A percentile compares a stretch with the other conserved stretches of the same genome.
Conservation (phyloP, 768 basidiomycete genomes). For the Rhodocollybia butyracea region DNA sequence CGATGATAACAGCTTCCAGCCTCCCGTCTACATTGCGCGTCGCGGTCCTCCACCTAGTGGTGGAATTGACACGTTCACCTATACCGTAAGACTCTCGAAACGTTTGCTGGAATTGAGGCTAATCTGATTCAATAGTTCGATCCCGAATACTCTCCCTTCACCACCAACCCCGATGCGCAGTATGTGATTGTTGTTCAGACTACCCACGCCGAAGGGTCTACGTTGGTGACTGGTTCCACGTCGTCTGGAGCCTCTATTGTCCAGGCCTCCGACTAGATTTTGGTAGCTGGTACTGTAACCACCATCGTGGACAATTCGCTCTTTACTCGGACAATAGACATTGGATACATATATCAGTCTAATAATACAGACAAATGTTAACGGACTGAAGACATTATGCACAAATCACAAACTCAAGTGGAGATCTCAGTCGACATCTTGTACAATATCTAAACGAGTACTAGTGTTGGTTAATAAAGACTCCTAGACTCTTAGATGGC, state of each 20-base stretch:
- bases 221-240: background rate
- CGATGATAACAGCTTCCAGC: background rate
- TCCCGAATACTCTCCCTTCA: background rate
- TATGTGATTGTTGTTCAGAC: background rate
- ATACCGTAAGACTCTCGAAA: background rate
- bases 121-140: background rate
- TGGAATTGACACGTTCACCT: background rate
- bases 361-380: no score
- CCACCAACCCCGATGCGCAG: background rate
- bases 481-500: no score
- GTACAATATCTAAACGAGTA: no score
- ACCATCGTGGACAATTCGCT: no score
- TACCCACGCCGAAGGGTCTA: background rate
- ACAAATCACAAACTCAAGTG: no score
- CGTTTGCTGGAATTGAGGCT: background rate
- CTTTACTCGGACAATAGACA: no score
- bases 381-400: no score
- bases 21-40: slow-evolving; percentile 3
- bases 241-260: background rate
- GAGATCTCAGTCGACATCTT: no score
- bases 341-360: no score
- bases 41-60: background rate
- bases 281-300: no score
- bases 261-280: background rate
- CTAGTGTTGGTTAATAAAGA: no score